Percentiles rank a stretch among this genome's conserved stretches.
Evolutionary conservation across 208 protist species (phyloP).

Genomic region (Porcisia hertigi): DNA sequence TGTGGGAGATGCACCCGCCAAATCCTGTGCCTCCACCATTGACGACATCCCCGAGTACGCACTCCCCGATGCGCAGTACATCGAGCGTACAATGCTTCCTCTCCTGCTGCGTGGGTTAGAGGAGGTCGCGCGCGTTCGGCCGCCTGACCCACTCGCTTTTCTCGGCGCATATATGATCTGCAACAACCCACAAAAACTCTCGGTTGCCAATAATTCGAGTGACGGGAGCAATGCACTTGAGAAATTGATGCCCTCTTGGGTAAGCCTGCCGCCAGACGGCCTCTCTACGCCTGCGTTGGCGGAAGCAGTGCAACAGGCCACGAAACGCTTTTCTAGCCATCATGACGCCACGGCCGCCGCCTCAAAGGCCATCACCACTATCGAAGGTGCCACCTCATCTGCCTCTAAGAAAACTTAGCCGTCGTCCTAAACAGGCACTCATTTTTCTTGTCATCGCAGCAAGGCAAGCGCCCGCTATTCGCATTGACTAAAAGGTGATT

Average conservation of each 20-base stretch:
- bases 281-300: slow-evolving; percentile 13
- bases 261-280: neutral
- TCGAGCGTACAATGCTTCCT: slow-evolving; percentile 78
- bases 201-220: neutral
- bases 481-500: neutral
- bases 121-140: slow-evolving; percentile 62
- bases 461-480: neutral
- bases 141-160: slow-evolving; percentile 80
- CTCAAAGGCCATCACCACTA: neutral
- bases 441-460: too few relatives aligned
- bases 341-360: neutral
- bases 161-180: slow-evolving; percentile 77
- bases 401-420: neutral
- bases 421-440: neutral
- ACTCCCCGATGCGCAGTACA: slow-evolving; percentile 71
- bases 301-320: slow-evolving; percentile 25
- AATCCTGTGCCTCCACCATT: neutral
- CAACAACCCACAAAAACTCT: slow-evolving; percentile 83
- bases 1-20: neutral
- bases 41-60: slow-evolving; percentile 57
- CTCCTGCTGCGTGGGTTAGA: slow-evolving; percentile 80
- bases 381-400: neutral
- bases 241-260: neutral
- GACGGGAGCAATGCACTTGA: neutral
- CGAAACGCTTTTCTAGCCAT: slow-evolving; percentile 5